Evolutionary conservation across 305 asterid genomes (phyloP).

Genomic region (Fraxinus latifolia): DNA sequence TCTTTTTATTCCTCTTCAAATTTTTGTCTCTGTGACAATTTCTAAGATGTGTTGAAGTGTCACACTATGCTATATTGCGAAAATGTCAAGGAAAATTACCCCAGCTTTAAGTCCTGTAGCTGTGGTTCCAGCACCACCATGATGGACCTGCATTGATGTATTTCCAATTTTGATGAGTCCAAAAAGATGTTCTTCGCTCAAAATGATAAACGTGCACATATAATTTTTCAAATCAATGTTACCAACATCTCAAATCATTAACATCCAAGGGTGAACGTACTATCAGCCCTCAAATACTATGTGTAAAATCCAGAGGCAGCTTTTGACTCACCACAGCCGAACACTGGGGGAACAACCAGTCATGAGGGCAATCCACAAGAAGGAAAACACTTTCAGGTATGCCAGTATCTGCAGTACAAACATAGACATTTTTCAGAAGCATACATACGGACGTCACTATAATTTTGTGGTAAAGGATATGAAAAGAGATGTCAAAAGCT

Average conservation of each 20-base stretch:
- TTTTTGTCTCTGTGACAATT: background rate
- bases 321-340: conserved; percentile 80
- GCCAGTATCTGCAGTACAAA: conserved; percentile 51
- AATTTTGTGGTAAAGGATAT: background rate
- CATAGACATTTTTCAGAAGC: background rate
- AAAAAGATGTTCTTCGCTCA: background rate
- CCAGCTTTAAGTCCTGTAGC: conserved; percentile 91
- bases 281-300: background rate
- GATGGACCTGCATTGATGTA: conserved; percentile 67
- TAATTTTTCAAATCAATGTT: background rate
- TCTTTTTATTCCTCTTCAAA: background rate
- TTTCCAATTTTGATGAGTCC: conserved; percentile 2
- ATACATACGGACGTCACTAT: background rate
- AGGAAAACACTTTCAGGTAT: conserved; percentile 72
- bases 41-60: background rate
- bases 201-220: background rate
- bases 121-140: conserved; percentile 98
- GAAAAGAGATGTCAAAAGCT: background rate
- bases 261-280: background rate
- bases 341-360: conserved; percentile 95
- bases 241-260: background rate
- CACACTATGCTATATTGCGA: background rate
- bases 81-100: conserved; percentile 39
- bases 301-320: background rate
- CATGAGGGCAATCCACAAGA: conserved; percentile 89